Evolutionary conservation across 345 rosid genomes (phyloP), one percentile per base, ranked within the genome.

Genomic region (Barbarea vulgaris): DNA sequence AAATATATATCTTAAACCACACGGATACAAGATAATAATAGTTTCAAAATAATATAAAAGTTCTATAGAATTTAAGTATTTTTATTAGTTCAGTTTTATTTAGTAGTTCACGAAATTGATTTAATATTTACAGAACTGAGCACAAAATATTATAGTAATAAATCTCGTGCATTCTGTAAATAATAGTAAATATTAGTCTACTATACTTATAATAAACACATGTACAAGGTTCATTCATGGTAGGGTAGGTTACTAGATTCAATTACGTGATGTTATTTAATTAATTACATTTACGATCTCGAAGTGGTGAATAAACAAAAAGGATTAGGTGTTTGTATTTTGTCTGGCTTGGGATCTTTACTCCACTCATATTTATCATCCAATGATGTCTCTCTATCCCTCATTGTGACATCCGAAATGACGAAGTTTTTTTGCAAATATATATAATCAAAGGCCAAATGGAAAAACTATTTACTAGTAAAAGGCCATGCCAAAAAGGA

Each of bases 311-410:
- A 69, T 69, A 69, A 68, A 41, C 25, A 33, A 69, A 62, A 53
- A 53, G 46, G 64, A 69, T 69, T 76, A 69, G 80, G 75, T 69
- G 61, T 44, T 55, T 22, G 15, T 53, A 46, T 53, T 62, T 76
- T 76, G 75, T 62, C 80, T 62, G 46, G 64, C 58, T 76, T 54
- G 81, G 60, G 73, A 77, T 71, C 72, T 57, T 71, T 56, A 57
- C 67, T 64, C 81, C 77, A 71, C 72, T 77, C 67, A 73, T 47
- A 72, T 72, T 77, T 14, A 55, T n/a, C 69, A 50, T 78, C 78
- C 77, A 78, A 72, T 78, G 58, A 72, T 27, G 41, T 58, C n/a
- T 72, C 77, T 59, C 34, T 13, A 21, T 67, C 60, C 46, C 52
- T 21, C 22, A 42, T 13, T 53, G 59, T 72, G 81, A 78, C 77